A percentile compares a stretch with the other conserved stretches of the same genome.
Conservation (phyloP, 2,329 filamentous ascomycete species). For the Penicillium sclerotigenum region DNA sequence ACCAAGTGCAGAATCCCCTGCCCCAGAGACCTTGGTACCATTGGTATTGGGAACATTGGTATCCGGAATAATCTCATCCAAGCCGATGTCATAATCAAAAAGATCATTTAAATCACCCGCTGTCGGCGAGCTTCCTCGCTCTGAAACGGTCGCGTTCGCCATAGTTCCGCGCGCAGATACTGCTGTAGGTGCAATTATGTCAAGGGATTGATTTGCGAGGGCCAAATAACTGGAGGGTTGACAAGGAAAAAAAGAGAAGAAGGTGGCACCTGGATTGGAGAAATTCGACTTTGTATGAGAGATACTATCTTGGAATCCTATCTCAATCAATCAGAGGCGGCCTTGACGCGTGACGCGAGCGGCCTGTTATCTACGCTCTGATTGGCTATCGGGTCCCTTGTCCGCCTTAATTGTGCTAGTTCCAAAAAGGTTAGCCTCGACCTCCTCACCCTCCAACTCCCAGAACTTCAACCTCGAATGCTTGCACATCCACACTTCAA, state of each 20-base stretch:
- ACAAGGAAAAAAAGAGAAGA: background rate
- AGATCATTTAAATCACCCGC: constrained; percentile 61
- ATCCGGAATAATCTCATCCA: constrained; percentile 50
- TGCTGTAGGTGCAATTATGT: background rate
- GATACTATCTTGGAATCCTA: background rate
- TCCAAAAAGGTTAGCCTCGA: constrained; percentile 21
- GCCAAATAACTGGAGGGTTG: background rate
- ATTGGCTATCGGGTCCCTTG: constrained; percentile 15
- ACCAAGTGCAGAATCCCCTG: constrained; percentile 49
- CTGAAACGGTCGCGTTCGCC: constrained; percentile 6
- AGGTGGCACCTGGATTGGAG: background rate
- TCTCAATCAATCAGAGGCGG: constrained; percentile 14
- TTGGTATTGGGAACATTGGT: constrained; percentile 18
- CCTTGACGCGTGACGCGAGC: constrained; percentile 15
- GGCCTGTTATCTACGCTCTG: constrained; percentile 8
- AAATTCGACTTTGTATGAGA: background rate
- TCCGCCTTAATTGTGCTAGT: constrained; percentile 14
- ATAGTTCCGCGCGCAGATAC: background rate
- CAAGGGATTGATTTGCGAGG: background rate
- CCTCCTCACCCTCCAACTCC: constrained; percentile 27
- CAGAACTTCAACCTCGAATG: constrained; percentile 28
- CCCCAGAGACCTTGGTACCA: constrained; percentile 18
- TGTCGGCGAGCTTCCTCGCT: constrained; percentile 17
- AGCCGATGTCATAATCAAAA: constrained; percentile 69
- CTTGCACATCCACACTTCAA: constrained; percentile 15